Percentiles rank a stretch among this genome's conserved stretches.
Conservation (phyloP, 495 filamentous ascomycete species). For the Penicillium egyptiacum region DNA sequence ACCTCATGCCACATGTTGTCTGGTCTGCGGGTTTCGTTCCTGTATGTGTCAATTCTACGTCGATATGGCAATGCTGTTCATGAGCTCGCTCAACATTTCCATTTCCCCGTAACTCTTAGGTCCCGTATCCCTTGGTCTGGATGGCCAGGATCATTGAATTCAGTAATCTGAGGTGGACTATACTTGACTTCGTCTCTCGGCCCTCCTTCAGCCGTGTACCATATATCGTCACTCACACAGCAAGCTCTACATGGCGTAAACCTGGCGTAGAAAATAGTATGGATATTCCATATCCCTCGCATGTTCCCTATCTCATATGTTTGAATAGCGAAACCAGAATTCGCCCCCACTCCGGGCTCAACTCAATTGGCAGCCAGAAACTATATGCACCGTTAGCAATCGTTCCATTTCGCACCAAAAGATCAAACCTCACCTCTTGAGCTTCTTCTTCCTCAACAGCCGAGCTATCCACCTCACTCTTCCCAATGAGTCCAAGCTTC, state of each 20-base stretch:
- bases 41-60: slow-evolving; percentile 24
- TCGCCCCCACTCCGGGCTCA: neutral
- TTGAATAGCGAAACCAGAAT: neutral
- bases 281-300: neutral
- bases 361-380: slow-evolving; percentile 36
- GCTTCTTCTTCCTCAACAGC: slow-evolving; percentile 68
- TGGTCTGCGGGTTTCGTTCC: slow-evolving; percentile 13
- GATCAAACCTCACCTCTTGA: slow-evolving; percentile 48
- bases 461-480: slow-evolving; percentile 56
- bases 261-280: neutral
- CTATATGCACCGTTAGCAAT: slow-evolving; percentile 22
- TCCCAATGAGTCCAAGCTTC: slow-evolving; percentile 72
- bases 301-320: neutral
- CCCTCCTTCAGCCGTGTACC: neutral
- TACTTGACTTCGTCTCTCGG: neutral
- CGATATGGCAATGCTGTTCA: slow-evolving; percentile 26
- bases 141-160: neutral
- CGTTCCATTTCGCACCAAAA: neutral
- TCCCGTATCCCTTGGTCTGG: neutral
- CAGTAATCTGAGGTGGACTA: neutral
- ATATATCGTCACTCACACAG: neutral
- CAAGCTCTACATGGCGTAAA: neutral
- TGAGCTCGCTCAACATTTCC: slow-evolving; percentile 7
- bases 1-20: slow-evolving; percentile 14
- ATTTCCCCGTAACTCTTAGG: neutral